Evolutionary conservation across 495 filamentous ascomycete species (phyloP), one percentile per base, ranked within the genome.

Genomic region (Neurospora sp.): DNA sequence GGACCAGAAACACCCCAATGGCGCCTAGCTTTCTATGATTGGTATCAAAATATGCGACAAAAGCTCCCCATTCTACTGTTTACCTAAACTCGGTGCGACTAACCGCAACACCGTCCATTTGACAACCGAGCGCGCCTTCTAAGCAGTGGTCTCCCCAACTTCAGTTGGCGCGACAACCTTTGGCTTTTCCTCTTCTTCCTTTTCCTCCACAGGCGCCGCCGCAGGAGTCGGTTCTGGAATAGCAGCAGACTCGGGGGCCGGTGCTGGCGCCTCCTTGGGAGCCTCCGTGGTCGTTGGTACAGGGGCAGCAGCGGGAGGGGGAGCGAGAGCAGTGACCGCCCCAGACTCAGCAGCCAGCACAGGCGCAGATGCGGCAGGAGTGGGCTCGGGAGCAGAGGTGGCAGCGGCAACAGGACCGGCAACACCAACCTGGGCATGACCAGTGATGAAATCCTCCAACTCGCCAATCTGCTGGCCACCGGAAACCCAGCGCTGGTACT

Each of bases 391-490:
- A 61, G 53, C 22, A 31, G 72, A 74, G 22, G 71, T 40, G 18
- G 69, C 39, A 22, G 37, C 22, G 18, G 61, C 10, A 31, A 18
- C 6, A 38, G 71, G 22, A 65, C 70, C 73, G 2, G 76, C 74
- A 69, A 81, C 78, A 6, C 78, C 76, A 44, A 38, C 38, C 65
- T 76, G 59, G 7, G 46, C 48, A 31, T 73, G 71, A 6, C 79
- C 79, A 2, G 79, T 61, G 10, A 99, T 83, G 77, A 94, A 96
- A 69, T 88, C 86, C 83, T 99, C 96, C 44, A 86, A 89, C 80
- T 96, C 92, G 9, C 95, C 95, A 72, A 97, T 87, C 73, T 86
- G 85, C 81, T 92, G 92, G 8, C 95, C 96, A 7, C 86, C 91
- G 40, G 86, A 86, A 75, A 90, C 84, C 96, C 96, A 99, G 48